These are phyloP conservation scores for Starmerella khaoyaiensis DNA, from an alignment of 805 yeast species.

Conservation along the genomic window DNA sequence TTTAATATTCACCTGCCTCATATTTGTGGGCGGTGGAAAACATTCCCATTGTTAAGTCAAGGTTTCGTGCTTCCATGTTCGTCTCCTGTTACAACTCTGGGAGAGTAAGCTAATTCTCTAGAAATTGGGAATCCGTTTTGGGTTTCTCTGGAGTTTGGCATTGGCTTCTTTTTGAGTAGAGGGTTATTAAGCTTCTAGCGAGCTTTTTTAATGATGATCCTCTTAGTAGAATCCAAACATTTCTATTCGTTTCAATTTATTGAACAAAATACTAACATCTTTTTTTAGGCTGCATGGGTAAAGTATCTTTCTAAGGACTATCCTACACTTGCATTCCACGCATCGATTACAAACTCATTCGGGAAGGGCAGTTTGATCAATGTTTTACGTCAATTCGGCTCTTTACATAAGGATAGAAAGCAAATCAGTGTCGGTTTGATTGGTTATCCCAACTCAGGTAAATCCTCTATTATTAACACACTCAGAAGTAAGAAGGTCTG, in stretches of 20 bases:
- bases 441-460: conserved; percentile 98
- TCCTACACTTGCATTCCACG: conserved; percentile 96
- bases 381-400: conserved; percentile 80
- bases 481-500: conserved; percentile 91
- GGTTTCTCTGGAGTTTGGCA: conserved; percentile 28
- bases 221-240: conserved; percentile 89
- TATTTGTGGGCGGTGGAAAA: background rate
- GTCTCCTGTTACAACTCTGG: conserved; percentile 98
- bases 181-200: conserved; percentile 27
- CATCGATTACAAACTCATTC: conserved; percentile 91
- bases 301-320: conserved; percentile 79
- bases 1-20: too few relatives aligned
- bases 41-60: conserved; percentile 57
- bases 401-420: conserved; percentile 80
- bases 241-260: conserved; percentile 2
- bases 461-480: conserved; percentile 89
- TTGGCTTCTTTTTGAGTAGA: conserved; percentile 75
- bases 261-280: conserved; percentile 27
- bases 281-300: conserved; percentile 89
- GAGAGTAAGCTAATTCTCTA: conserved; percentile 52
- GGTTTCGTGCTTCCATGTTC: conserved; percentile 34
- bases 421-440: conserved; percentile 95
- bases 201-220: conserved; percentile 28
- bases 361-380: conserved; percentile 96
- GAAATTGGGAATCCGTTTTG: conserved; percentile 41